Percentiles rank a stretch among this genome's conserved stretches.
phyloP scores from a whole-genome alignment of 306 rosid species.

The Aeschynomene evenia region DNA sequence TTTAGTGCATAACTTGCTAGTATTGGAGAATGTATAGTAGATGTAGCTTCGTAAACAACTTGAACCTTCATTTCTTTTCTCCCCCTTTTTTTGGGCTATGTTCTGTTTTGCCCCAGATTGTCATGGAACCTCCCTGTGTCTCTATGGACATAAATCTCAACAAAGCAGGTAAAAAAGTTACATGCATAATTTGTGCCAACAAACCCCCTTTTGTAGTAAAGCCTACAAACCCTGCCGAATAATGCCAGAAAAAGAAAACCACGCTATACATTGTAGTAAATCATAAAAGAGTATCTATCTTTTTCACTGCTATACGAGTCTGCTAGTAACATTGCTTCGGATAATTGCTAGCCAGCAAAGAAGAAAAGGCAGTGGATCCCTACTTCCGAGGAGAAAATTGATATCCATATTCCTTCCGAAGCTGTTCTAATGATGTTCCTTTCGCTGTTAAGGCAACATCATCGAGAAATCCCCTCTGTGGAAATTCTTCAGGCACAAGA shows the following conservation, averaged over 20 bases:
- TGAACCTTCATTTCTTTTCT: neutral
- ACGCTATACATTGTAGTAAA: conserved; percentile 7
- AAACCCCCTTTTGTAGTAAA: neutral
- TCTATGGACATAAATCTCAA: conserved; percentile 55
- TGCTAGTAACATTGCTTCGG: conserved; percentile 6
- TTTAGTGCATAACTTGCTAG: neutral
- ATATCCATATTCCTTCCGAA: conserved; percentile 53
- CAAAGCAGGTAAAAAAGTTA: conserved; percentile 49
- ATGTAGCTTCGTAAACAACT: neutral
- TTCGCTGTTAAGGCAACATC: conserved; percentile 75
- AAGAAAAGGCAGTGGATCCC: neutral
- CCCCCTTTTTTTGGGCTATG: neutral
- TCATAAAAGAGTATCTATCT: conserved; percentile 9
- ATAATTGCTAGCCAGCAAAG: conserved; percentile 8
- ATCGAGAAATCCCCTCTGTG: conserved; percentile 81
- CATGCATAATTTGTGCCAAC: neutral
- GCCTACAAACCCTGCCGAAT: neutral
- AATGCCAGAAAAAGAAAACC: neutral
- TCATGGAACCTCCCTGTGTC: conserved; percentile 46
- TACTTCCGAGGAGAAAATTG: conserved; percentile 52
- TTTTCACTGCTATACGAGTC: neutral
- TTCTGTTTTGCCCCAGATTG: conserved; percentile 27
- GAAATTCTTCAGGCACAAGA: conserved; percentile 82
- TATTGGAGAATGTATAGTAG: neutral
- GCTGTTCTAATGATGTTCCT: conserved; percentile 51